Percentiles rank a stretch among this genome's conserved stretches.
These are phyloP conservation scores for Cutaneotrichosporon cyanovorans DNA, from an alignment of 1,284 basidiomycete species.

Conservation along the genomic window DNA sequence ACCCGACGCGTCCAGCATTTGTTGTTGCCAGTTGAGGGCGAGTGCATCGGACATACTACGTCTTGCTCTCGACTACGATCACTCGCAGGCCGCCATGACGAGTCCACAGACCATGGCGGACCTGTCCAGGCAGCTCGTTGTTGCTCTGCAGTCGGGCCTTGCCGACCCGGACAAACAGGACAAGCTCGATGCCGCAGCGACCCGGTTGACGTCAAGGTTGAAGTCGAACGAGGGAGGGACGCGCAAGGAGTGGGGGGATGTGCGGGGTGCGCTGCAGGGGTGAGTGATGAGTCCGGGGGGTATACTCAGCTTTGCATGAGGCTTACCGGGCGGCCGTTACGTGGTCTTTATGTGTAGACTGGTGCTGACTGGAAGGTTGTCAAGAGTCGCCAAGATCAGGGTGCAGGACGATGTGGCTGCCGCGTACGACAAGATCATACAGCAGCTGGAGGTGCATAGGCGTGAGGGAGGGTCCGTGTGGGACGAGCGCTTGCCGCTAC, in stretches of 20 bases:
- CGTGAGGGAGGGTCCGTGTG: constrained; percentile 18
- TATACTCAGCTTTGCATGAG: too few relatives aligned
- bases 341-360: too few relatives aligned
- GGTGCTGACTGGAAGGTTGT: too few relatives aligned
- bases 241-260: constrained; percentile 30
- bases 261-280: constrained; percentile 16
- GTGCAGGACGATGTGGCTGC: constrained; percentile 31
- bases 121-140: constrained; percentile 19
- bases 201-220: constrained; percentile 18
- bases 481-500: constrained; percentile 27
- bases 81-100: constrained; percentile 1
- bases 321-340: too few relatives aligned
- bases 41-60: too few relatives aligned
- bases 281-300: too few relatives aligned
- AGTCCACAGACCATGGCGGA: constrained; percentile 2
- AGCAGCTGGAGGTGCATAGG: constrained; percentile 16
- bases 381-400: constrained; percentile 19
- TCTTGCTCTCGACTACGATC: too few relatives aligned
- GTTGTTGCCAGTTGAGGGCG: too few relatives aligned
- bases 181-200: background rate
- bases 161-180: background rate
- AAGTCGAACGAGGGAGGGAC: constrained; percentile 15
- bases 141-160: constrained; percentile 7
- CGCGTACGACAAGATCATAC: constrained; percentile 22
- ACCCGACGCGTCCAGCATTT: background rate